phyloP scores from a whole-genome alignment of 192 early-diverging fungal species.

The Kappamyces sp. region DNA sequence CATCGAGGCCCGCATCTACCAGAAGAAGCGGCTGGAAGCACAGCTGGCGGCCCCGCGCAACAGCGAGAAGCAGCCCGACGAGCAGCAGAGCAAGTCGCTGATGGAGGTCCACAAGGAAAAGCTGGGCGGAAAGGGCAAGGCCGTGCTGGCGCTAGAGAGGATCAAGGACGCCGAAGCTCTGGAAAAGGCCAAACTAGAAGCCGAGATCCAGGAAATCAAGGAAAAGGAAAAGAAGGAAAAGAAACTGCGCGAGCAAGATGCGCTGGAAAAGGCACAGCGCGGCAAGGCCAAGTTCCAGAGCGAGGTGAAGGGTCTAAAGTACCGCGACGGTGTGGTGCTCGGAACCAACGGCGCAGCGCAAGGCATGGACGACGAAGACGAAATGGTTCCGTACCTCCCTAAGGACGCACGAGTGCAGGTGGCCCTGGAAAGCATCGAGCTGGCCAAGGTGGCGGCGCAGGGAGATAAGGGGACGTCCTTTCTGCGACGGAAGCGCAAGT shows the following conservation, averaged over 20 bases:
- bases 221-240: slow-evolving; percentile 15
- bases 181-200: slow-evolving; percentile 45
- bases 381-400: too few species aligned
- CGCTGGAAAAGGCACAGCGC: slow-evolving; percentile 15
- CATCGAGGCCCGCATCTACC: slow-evolving; percentile 50
- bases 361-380: slow-evolving; percentile 7
- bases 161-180: slow-evolving; percentile 56
- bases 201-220: slow-evolving; percentile 46
- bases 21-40: slow-evolving; percentile 29
- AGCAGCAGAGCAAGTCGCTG: background rate
- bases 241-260: background rate
- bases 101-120: slow-evolving; percentile 23
- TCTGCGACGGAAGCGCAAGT: background rate
- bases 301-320: background rate
- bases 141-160: slow-evolving; percentile 25
- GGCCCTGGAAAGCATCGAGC: slow-evolving; percentile 12
- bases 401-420: slow-evolving; percentile 11
- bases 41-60: slow-evolving; percentile 15
- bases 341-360: slow-evolving; percentile 28
- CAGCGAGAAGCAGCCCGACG: background rate
- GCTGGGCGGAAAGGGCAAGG: slow-evolving; percentile 22
- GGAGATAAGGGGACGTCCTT: background rate
- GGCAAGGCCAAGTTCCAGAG: slow-evolving; percentile 1
- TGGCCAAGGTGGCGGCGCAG: too few species aligned
- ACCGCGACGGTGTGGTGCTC: slow-evolving; percentile 16